Percentiles rank a stretch among this genome's conserved stretches.
Evolutionary conservation across 345 rosid species (phyloP).

Genomic region (Eucalyptus fibrosa): DNA sequence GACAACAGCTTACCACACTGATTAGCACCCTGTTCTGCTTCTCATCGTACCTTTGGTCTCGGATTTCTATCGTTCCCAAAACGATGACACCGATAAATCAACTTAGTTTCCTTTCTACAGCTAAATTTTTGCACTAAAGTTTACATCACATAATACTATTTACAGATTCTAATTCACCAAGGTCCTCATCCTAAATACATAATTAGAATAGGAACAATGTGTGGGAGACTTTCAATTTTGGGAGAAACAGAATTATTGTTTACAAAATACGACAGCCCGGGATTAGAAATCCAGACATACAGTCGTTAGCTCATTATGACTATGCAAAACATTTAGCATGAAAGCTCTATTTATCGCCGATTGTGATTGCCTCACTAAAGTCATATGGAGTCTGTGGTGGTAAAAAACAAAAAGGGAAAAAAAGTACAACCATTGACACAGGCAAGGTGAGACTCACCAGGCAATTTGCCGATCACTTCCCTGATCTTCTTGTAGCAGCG

Average conservation of each 20-base stretch:
- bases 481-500: conserved; percentile 27
- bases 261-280: no score
- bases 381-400: no score
- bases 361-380: no score
- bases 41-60: conserved; percentile 12
- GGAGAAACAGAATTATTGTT: background rate
- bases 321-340: no score
- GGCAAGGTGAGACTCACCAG: conserved; percentile 3
- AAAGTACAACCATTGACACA: conserved; percentile 20
- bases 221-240: background rate
- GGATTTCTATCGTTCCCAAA: background rate
- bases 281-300: no score
- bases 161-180: background rate
- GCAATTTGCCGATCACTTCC: conserved; percentile 12
- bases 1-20: conserved; percentile 18
- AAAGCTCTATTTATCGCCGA: no score
- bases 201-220: background rate
- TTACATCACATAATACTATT: background rate
- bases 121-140: background rate
- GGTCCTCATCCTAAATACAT: background rate
- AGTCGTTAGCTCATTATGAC: no score
- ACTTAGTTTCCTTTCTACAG: background rate
- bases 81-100: background rate
- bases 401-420: background rate
- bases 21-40: conserved; percentile 13